Conservation (phyloP, 164 flowering plant genomes). For the Akebia trifoliata region DNA sequence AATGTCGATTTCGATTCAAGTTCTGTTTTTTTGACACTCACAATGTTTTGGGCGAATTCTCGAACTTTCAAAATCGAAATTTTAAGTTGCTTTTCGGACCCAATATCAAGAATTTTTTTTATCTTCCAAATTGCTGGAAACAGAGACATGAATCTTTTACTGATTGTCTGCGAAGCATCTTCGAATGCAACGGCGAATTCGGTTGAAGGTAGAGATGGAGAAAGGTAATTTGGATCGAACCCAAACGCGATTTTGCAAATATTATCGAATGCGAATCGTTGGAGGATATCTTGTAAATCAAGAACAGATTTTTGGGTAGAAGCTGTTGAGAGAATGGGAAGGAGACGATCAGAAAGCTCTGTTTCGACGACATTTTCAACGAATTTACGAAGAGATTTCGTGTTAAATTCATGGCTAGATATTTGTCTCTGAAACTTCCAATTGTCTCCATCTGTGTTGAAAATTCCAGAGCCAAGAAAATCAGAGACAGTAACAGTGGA, state of each 20-base stretch:
- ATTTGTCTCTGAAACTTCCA: constrained; percentile 52
- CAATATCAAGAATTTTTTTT: constrained; percentile 21
- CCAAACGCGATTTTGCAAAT: constrained; percentile 52
- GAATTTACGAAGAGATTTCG: constrained; percentile 39
- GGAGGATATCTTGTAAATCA: constrained; percentile 49
- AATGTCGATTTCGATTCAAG: constrained; percentile 10
- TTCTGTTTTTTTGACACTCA: constrained; percentile 31
- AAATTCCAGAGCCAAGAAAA: constrained; percentile 39
- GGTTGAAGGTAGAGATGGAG: constrained; percentile 27
- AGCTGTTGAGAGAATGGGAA: constrained; percentile 30
- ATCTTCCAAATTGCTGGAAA: constrained; percentile 32
- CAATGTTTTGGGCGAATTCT: constrained; percentile 26
- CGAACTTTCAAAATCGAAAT: constrained; percentile 21
- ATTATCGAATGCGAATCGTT: constrained; percentile 47
- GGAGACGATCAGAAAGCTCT: constrained; percentile 33
- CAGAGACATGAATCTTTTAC: constrained; percentile 19
- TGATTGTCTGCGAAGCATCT: constrained; percentile 20
- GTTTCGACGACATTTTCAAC: constrained; percentile 34
- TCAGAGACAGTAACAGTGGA: constrained; percentile 12
- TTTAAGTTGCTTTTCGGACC: constrained; percentile 31
- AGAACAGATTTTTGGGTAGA: constrained; percentile 25
- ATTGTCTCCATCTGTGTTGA: constrained; percentile 31
- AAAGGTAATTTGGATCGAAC: constrained; percentile 36
- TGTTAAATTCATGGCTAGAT: constrained; percentile 42
- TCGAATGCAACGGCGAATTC: constrained; percentile 40